A percentile compares a stretch with the other conserved stretches of the same genome.
Evolutionary conservation across 331 rosid species (phyloP).

Genomic region (Rosa hybrid): DNA sequence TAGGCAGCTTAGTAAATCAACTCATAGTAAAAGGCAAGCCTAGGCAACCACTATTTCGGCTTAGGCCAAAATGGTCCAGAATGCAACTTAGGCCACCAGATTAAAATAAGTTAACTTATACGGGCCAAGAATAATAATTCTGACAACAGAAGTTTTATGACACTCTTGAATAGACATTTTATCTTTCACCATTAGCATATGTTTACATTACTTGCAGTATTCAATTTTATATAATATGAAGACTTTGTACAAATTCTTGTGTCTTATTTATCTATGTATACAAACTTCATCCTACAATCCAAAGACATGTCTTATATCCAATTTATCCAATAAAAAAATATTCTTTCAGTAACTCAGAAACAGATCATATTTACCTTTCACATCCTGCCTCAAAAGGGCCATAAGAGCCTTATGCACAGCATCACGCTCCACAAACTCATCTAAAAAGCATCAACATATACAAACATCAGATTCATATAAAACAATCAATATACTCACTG

Average conservation of each 20-base stretch:
- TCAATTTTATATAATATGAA: background rate
- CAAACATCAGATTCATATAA: conserved; percentile 34
- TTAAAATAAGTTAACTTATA: too few relatives aligned
- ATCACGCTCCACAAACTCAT: conserved; percentile 98
- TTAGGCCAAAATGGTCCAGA: background rate
- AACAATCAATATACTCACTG: background rate
- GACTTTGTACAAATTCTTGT: background rate
- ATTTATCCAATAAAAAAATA: background rate
- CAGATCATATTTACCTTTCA: conserved; percentile 59
- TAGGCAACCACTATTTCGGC: background rate
- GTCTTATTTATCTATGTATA: background rate
- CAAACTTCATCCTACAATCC: background rate
- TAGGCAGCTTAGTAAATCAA: background rate
- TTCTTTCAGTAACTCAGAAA: conserved; percentile 4
- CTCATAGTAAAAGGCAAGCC: background rate
- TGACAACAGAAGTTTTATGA: background rate
- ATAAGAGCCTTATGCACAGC: conserved; percentile 93
- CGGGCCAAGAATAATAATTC: background rate
- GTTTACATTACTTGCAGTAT: background rate
- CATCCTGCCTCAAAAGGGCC: conserved; percentile 97
- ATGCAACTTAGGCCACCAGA: background rate
- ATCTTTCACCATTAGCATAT: background rate
- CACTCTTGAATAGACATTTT: background rate
- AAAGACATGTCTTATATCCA: conserved; percentile 1
- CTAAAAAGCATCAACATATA: conserved; percentile 36